A percentile compares a stretch with the other conserved stretches of the same genome.
phyloP scores from a whole-genome alignment of 2,329 filamentous ascomycete species.

The Ustulina deusta region DNA sequence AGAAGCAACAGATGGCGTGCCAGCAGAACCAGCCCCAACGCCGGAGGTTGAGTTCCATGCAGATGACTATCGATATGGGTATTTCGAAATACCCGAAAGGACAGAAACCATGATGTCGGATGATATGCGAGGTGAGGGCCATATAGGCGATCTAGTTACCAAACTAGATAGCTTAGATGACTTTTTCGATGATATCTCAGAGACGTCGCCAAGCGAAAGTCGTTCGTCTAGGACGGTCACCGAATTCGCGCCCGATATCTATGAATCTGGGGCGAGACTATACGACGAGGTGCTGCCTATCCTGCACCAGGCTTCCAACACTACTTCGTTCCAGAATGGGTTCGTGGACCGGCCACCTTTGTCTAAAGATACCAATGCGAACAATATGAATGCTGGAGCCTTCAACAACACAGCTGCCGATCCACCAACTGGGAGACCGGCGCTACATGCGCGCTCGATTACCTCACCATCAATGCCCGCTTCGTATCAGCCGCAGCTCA shows the following conservation, averaged over 20 bases:
- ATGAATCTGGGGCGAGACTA: constrained; percentile 81
- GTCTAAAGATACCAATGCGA: constrained; percentile 69
- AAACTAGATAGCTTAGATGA: constrained; percentile 84
- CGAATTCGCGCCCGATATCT: constrained; percentile 72
- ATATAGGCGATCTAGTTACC: constrained; percentile 84
- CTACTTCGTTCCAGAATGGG: constrained; percentile 87
- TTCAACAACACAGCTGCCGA: constrained; percentile 59
- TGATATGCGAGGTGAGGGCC: constrained; percentile 76
- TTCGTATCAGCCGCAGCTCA: constrained; percentile 66
- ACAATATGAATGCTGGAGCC: constrained; percentile 72
- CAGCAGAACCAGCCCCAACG: constrained; percentile 73
- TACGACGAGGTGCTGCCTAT: constrained; percentile 96
- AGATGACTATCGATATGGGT: constrained; percentile 87
- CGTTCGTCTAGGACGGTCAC: constrained; percentile 73
- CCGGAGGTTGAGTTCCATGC: constrained; percentile 92
- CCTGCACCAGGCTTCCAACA: constrained; percentile 84
- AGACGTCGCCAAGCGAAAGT: constrained; percentile 70
- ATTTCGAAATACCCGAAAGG: constrained; percentile 78
- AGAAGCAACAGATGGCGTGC: constrained; percentile 66
- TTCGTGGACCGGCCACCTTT: constrained; percentile 79
- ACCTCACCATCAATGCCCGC: constrained; percentile 79
- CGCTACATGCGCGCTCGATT: constrained; percentile 82
- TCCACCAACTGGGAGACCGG: constrained; percentile 66
- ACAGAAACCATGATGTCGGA: constrained; percentile 95
- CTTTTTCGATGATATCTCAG: constrained; percentile 79